Percentiles rank a stretch among this genome's conserved stretches.
These are phyloP conservation scores for Marchantia polymorpha DNA, from an alignment of 225 moss, liverwort and hornwort species.

Conservation along the genomic window DNA sequence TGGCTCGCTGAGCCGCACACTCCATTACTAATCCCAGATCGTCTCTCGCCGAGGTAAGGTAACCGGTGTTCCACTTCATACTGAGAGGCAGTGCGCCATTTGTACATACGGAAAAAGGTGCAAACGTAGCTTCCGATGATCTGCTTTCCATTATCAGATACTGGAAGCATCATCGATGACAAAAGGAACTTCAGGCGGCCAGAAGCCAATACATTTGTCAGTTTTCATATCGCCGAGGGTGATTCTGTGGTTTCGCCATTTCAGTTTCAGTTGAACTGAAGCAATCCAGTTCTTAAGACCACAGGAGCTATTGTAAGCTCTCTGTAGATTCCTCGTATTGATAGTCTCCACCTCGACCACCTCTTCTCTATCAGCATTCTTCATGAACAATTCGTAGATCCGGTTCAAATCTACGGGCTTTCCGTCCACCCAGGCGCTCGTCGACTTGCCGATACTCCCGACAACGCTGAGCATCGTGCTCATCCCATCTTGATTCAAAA, in stretches of 20 bases:
- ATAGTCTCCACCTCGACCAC: slow-evolving; percentile 24
- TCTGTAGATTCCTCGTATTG: slow-evolving; percentile 19
- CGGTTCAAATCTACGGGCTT: slow-evolving; percentile 24
- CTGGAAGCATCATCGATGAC: slow-evolving; percentile 12
- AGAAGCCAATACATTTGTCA: slow-evolving; percentile 26
- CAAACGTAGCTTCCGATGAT: not conserved
- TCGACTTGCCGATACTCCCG: slow-evolving; percentile 16
- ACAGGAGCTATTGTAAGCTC: slow-evolving; percentile 22
- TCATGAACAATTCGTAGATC: slow-evolving; percentile 23
- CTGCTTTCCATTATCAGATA: slow-evolving; percentile 1
- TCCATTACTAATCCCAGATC: no score
- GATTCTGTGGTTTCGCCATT: slow-evolving; percentile 18
- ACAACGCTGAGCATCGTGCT: slow-evolving; percentile 24
- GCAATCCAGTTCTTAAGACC: slow-evolving; percentile 24
- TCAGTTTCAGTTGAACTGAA: slow-evolving; percentile 24
- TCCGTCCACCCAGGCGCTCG: slow-evolving; percentile 22
- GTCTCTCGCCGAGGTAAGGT: no score
- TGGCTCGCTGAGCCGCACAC: no score
- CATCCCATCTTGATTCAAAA: slow-evolving; percentile 13
- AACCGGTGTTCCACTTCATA: no score
- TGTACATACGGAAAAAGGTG: no score
- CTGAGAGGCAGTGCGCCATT: no score
- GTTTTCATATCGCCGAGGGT: slow-evolving; percentile 22
- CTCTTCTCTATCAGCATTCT: slow-evolving; percentile 13
- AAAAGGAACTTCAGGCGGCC: slow-evolving; percentile 22